Evolutionary conservation across 768 basidiomycete genomes (phyloP).

Genomic region (Scleroderma bovista): DNA sequence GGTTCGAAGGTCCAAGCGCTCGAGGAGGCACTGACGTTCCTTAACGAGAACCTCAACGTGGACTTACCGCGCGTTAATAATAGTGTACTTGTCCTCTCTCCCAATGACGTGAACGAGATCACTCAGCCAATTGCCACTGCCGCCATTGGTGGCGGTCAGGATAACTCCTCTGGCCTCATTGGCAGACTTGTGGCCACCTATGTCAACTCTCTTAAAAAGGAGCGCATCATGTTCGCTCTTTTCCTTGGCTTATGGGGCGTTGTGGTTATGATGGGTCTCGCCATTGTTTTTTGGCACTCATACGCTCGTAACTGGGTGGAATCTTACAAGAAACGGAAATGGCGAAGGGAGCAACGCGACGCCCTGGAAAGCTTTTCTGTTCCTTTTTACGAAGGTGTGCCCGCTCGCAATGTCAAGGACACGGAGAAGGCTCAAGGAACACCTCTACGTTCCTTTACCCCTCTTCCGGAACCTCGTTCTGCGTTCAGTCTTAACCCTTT

Average conservation of each 20-base stretch:
- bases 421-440: slow-evolving; percentile 19
- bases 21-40: slow-evolving; percentile 84
- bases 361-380: slow-evolving; percentile 40
- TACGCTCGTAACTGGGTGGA: slow-evolving; percentile 47
- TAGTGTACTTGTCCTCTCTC: slow-evolving; percentile 71
- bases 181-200: slow-evolving; percentile 72
- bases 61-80: slow-evolving; percentile 76
- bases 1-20: slow-evolving; percentile 87
- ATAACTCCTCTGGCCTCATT: slow-evolving; percentile 56
- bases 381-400: slow-evolving; percentile 14
- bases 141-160: slow-evolving; percentile 58
- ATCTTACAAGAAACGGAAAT: slow-evolving; percentile 42
- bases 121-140: slow-evolving; percentile 78
- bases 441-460: slow-evolving; percentile 42
- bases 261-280: slow-evolving; percentile 76
- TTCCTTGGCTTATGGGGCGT: slow-evolving; percentile 82
- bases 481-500: slow-evolving; percentile 31
- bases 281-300: slow-evolving; percentile 68
- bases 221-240: slow-evolving; percentile 76
- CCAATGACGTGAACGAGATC: slow-evolving; percentile 63
- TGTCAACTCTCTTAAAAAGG: slow-evolving; percentile 64
- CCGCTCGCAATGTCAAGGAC: slow-evolving; percentile 15
- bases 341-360: slow-evolving; percentile 46
- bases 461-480: slow-evolving; percentile 37
- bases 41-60: slow-evolving; percentile 81